Evolutionary conservation across 164 flowering plant genomes (phyloP).

Genomic region (Santalum album): DNA sequence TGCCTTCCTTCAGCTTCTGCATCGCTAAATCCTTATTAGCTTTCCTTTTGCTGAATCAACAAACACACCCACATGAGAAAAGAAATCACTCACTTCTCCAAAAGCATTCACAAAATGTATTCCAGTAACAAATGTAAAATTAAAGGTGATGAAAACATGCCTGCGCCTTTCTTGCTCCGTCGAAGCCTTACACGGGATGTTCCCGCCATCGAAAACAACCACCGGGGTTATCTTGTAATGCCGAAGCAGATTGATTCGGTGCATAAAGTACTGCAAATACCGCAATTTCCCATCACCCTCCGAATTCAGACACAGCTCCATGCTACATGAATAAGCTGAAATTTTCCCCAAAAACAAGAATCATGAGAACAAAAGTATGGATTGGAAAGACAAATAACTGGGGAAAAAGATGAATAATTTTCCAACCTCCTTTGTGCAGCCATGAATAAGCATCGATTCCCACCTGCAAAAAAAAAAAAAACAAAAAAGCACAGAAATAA

Average conservation of each 20-base stretch:
- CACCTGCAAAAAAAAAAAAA: slow-evolving; percentile 40
- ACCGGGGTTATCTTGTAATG: slow-evolving; percentile 60
- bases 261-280: slow-evolving; percentile 72
- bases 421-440: slow-evolving; percentile 88
- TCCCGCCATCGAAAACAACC: slow-evolving; percentile 82
- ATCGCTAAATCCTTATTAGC: slow-evolving; percentile 54
- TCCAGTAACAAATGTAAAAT: not conserved
- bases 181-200: slow-evolving; percentile 53
- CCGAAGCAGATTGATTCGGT: slow-evolving; percentile 68
- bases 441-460: slow-evolving; percentile 91
- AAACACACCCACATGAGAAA: slow-evolving; percentile 2
- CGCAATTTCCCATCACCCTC: slow-evolving; percentile 37
- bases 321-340: slow-evolving; percentile 83
- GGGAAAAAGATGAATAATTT: not conserved
- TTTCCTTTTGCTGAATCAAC: slow-evolving; percentile 39
- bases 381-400: too few relatives aligned
- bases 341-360: not conserved
- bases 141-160: slow-evolving; percentile 17
- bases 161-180: slow-evolving; percentile 56
- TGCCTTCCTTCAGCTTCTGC: slow-evolving; percentile 51
- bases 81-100: not conserved
- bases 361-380: too few relatives aligned
- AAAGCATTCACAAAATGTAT: not conserved
- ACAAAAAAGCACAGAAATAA: too few relatives aligned
- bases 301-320: slow-evolving; percentile 62